Percentiles rank a stretch among this genome's conserved stretches.
phyloP scores from a whole-genome alignment of 768 basidiomycete species.

The Clathrus columnatus region DNA sequence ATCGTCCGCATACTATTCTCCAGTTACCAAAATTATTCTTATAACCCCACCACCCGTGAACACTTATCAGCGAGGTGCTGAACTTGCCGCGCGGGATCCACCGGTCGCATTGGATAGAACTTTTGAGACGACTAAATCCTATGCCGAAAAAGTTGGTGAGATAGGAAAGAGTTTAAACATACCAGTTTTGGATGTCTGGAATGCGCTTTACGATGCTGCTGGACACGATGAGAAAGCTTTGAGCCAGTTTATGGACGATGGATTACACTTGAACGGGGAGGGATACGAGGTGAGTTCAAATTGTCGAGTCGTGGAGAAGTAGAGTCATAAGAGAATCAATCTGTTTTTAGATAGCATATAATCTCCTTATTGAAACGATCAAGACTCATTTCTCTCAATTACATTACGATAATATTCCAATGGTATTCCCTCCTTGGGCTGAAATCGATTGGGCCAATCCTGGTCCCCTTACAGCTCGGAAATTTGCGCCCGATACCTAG shows the following conservation, averaged over 20 bases:
- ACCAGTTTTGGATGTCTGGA: slow-evolving; percentile 69
- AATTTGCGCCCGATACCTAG: not conserved
- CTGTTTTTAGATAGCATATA: slow-evolving; percentile 51
- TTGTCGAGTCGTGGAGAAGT: slow-evolving; percentile 1
- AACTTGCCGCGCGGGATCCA: slow-evolving; percentile 41
- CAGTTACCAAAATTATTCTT: slow-evolving; percentile 65
- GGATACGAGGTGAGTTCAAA: slow-evolving; percentile 47
- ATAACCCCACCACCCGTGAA: slow-evolving; percentile 83
- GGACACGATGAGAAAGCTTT: slow-evolving; percentile 49
- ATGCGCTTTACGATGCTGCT: slow-evolving; percentile 61
- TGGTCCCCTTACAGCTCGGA: not conserved
- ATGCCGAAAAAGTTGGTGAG: slow-evolving; percentile 61
- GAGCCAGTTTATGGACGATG: slow-evolving; percentile 53
- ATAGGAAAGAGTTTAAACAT: slow-evolving; percentile 49
- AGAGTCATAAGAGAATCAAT: not conserved
- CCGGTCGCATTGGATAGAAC: slow-evolving; percentile 47
- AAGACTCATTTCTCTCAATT: slow-evolving; percentile 54
- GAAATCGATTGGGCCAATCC: not conserved
- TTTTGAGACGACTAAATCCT: slow-evolving; percentile 53
- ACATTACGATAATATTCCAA: slow-evolving; percentile 50
- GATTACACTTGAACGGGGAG: slow-evolving; percentile 66
- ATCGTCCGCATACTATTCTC: slow-evolving; percentile 56
- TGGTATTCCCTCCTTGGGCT: slow-evolving; percentile 54
- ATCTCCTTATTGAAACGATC: slow-evolving; percentile 52
- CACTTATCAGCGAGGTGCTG: slow-evolving; percentile 44